Percentiles rank a stretch among this genome's conserved stretches.
Conservation (phyloP, 441 rosid genomes). For the Pelargonium fulgidum region DNA sequence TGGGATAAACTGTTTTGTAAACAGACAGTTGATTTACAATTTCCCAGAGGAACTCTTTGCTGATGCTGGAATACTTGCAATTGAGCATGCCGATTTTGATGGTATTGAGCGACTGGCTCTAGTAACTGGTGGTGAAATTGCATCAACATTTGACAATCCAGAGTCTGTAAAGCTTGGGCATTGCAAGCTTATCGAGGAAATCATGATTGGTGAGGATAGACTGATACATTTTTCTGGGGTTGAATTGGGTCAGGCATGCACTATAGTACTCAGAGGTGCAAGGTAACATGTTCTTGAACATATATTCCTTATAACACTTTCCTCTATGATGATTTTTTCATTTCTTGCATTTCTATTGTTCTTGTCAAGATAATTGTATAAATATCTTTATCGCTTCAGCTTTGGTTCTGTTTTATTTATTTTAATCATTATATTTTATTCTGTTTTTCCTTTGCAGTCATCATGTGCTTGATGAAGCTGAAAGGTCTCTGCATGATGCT, state of each 20-base stretch:
- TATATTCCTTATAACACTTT: conserved; percentile 33
- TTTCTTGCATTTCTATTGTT: background rate
- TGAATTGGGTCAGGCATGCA: conserved; percentile 94
- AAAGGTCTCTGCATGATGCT: conserved; percentile 95
- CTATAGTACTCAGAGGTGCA: conserved; percentile 88
- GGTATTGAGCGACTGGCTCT: conserved; percentile 91
- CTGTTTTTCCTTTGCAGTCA: conserved; percentile 45
- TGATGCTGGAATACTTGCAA: conserved; percentile 92
- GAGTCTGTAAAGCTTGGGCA: conserved; percentile 97
- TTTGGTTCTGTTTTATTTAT: background rate
- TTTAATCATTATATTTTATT: conserved; percentile 7
- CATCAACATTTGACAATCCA: conserved; percentile 97
- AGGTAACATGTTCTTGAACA: conserved; percentile 37
- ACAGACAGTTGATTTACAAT: conserved; percentile 93
- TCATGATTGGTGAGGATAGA: conserved; percentile 98
- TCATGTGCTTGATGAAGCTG: conserved; percentile 97
- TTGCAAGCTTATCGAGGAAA: conserved; percentile 90
- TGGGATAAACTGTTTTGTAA: conserved; percentile 92
- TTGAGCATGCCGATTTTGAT: conserved; percentile 98
- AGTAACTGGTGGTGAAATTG: conserved; percentile 95
- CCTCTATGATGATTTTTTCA: no score
- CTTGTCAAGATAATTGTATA: background rate
- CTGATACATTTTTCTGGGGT: conserved; percentile 93
- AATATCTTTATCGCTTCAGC: background rate
- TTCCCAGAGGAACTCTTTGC: conserved; percentile 98